phyloP scores from a whole-genome alignment of 768 basidiomycete genomes.

The Tylopilus balloui region DNA sequence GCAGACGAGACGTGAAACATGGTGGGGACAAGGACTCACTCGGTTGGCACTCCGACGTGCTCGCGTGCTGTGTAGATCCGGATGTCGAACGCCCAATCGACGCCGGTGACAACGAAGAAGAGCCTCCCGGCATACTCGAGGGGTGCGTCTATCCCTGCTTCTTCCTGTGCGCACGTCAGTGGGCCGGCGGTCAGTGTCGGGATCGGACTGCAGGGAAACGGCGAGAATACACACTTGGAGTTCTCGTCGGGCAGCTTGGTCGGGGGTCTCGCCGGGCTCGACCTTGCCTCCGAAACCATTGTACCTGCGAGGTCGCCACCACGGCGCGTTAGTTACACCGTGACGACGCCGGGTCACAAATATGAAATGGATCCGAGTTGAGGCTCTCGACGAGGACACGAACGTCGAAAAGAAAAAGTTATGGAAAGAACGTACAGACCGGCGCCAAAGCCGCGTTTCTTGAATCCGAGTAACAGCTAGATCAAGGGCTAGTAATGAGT shows the following conservation, averaged over 20 bases:
- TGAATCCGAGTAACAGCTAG: slow-evolving; percentile 70
- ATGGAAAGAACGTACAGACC: slow-evolving; percentile 42
- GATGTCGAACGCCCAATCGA: slow-evolving; percentile 63
- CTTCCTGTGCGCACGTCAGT: slow-evolving; percentile 57
- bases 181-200: not conserved
- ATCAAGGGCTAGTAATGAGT: slow-evolving; percentile 35
- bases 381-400: too few species aligned
- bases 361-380: too few species aligned
- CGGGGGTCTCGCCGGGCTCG: slow-evolving; percentile 63
- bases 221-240: slow-evolving; percentile 42
- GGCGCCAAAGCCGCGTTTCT: slow-evolving; percentile 74
- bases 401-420: not conserved
- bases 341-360: not conserved
- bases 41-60: slow-evolving; percentile 57
- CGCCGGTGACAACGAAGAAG: slow-evolving; percentile 53
- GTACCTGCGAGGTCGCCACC: slow-evolving; percentile 45
- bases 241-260: slow-evolving; percentile 74
- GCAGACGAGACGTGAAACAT: too few species aligned
- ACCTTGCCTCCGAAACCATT: slow-evolving; percentile 92
- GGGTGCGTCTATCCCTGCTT: slow-evolving; percentile 67
- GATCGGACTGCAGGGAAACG: not conserved
- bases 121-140: slow-evolving; percentile 62
- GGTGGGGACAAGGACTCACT: slow-evolving; percentile 44
- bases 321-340: not conserved
- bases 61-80: slow-evolving; percentile 63